These are phyloP conservation scores for Hyaloscypha variabilis DNA, from an alignment of 495 filamentous ascomycete genomes.

Conservation along the genomic window DNA sequence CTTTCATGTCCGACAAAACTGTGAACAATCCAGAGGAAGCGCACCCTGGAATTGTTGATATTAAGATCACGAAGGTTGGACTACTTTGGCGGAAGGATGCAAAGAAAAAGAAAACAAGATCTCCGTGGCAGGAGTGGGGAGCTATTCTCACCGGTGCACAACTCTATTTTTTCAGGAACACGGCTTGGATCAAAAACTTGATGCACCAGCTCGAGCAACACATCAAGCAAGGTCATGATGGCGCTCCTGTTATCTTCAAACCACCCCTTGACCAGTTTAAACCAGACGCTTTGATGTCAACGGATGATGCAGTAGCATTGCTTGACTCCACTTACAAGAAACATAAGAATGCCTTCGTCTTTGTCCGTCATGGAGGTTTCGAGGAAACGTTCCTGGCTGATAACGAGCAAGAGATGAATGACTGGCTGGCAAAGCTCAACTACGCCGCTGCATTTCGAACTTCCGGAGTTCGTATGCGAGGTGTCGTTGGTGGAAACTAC, in stretches of 20 bases:
- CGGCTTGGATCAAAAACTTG: constrained; percentile 85
- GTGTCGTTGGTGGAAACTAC: constrained; percentile 81
- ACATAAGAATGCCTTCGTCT: constrained; percentile 93
- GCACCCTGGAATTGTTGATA: constrained; percentile 92
- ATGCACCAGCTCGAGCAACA: constrained; percentile 85
- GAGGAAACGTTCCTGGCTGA: constrained; percentile 93
- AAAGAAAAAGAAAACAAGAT: constrained; percentile 92
- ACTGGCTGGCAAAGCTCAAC: constrained; percentile 96
- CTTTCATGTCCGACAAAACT: constrained; percentile 86
- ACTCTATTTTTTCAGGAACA: constrained; percentile 94
- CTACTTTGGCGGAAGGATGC: constrained; percentile 93
- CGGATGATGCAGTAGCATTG: constrained; percentile 86
- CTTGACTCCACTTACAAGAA: constrained; percentile 88
- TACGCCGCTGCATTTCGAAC: constrained; percentile 93
- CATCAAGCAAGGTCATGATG: constrained; percentile 65
- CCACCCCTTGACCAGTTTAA: constrained; percentile 91
- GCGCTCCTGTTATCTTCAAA: constrained; percentile 79
- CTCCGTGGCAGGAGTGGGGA: constrained; percentile 99
- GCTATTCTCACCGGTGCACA: constrained; percentile 93
- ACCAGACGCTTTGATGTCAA: constrained; percentile 88
- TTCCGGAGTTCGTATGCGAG: constrained; percentile 87
- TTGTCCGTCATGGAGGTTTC: constrained; percentile 83
- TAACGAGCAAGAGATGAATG: constrained; percentile 88
- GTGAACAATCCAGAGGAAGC: constrained; percentile 84
- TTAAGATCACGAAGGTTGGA: constrained; percentile 96